Evolutionary conservation across 2,329 filamentous ascomycete genomes (phyloP), one percentile per base, ranked within the genome.

Genomic region (Aspergillus sp.): DNA sequence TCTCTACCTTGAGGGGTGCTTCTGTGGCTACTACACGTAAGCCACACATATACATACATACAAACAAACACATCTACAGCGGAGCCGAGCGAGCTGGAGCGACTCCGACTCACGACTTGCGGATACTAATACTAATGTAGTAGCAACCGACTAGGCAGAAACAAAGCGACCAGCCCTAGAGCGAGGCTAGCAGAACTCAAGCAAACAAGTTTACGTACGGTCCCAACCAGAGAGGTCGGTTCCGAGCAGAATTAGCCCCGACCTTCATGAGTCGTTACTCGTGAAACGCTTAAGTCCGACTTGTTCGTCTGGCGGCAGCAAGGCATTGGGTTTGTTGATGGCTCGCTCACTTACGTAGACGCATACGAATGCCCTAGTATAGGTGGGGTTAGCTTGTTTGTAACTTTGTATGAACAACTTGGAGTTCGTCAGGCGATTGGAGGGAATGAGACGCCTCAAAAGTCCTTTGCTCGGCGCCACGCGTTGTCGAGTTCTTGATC

Each of bases 341-440:
- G 12, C 35, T 40, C 49, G 40, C 33, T 55, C 49, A 62, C 60
- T 62, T 66, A 64, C 64, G 64, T 66, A 64, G 61, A 27, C 60
- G 56, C 61, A 59, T 64, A 66, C 64, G 64, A 64, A 66, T 65
- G 49, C 62, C 56, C 59, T 56, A 48, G 55, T 43, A 31, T 43
- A 23, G 31, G 43, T 53, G 41, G 52, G 52, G 33, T 54, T 54
- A 54, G 52, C 52, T 40, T 24, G 52, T 31, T 31, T 31, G 27
- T 31, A 8, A 31, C 27, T 12, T 31, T 31, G 27, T 31, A 31
- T 31, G 27, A 4, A 31, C 27, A 31, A 9, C 8, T 11, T 31
- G 27, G 35, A n/a, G 14, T 37, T 37, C 14, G 5, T 7, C 35
- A 37, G 35, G 35, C 35, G 12, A 37, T 14, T 14, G 12, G 12